phyloP scores from a whole-genome alignment of 345 rosid genomes.

The Eucalyptus curtisii region DNA sequence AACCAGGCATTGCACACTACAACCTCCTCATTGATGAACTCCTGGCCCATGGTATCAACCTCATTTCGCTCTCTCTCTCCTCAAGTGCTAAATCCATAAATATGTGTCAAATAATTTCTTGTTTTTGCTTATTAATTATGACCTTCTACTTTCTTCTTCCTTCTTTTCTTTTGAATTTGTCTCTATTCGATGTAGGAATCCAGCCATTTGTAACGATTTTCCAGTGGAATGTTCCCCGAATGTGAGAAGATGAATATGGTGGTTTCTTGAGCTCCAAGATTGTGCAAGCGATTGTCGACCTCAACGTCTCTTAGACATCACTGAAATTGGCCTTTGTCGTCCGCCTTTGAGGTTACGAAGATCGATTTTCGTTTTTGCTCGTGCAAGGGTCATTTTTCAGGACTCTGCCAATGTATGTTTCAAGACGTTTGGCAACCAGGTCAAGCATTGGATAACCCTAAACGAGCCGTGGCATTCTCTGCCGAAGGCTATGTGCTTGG shows the following conservation, averaged over 20 bases:
- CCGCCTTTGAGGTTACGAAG: too few species aligned
- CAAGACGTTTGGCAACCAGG: constrained; percentile 24
- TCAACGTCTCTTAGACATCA: too few species aligned
- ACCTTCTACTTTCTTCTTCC: neutral
- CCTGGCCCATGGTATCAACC: neutral
- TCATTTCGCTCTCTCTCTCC: neutral
- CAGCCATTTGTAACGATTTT: constrained; percentile 19
- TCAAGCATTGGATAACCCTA: constrained; percentile 35
- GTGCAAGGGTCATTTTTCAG: constrained; percentile 22
- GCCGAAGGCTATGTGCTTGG: constrained; percentile 5
- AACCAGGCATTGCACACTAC: constrained; percentile 3
- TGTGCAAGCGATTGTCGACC: constrained; percentile 13
- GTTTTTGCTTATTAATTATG: neutral
- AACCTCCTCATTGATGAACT: constrained; percentile 10
- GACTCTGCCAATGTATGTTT: constrained; percentile 18
- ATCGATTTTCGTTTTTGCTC: neutral
- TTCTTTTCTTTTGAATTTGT: too few species aligned
- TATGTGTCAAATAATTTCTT: neutral
- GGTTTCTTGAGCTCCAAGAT: constrained; percentile 15
- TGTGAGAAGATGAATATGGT: constrained; percentile 20
- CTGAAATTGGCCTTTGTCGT: too few species aligned
- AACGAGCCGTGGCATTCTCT: constrained; percentile 14
- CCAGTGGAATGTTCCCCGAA: constrained; percentile 29
- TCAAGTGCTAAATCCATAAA: neutral
- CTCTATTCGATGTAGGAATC: constrained; percentile 1